Conservation (phyloP, 805 yeast genomes). For the Diddensiella caesifluorescens region DNA sequence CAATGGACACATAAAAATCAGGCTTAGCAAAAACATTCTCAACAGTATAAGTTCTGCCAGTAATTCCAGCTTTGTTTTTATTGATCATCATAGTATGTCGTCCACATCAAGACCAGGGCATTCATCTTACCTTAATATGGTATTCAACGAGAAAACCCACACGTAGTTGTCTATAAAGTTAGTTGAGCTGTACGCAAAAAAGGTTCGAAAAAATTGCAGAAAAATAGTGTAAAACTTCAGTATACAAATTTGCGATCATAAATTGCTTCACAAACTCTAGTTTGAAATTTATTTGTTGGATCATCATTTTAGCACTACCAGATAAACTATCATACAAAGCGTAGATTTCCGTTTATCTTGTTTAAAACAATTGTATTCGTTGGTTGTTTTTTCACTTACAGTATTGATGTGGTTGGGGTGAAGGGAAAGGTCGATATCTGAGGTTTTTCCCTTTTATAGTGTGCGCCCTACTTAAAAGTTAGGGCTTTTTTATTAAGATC, state of each 20-base stretch:
- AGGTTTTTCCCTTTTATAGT: no score
- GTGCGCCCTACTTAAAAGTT: no score
- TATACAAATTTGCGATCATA: slow-evolving; percentile 43
- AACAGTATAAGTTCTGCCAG: slow-evolving; percentile 87
- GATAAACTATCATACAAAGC: no score
- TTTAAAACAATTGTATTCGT: background rate
- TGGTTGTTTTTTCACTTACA: background rate
- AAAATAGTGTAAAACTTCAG: slow-evolving; percentile 13
- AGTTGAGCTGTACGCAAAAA: no score
- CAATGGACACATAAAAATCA: slow-evolving; percentile 27
- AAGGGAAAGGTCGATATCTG: no score
- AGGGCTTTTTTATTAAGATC: no score
- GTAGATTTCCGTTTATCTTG: slow-evolving; percentile 5
- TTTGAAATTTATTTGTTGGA: slow-evolving; percentile 46
- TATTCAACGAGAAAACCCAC: no score
- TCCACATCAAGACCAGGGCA: no score
- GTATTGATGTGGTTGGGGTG: no score
- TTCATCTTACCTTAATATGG: background rate
- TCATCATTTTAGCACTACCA: no score
- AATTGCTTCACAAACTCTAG: slow-evolving; percentile 60
- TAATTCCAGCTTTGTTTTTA: slow-evolving; percentile 98
- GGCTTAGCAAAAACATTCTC: slow-evolving; percentile 54
- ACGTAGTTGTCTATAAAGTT: no score
- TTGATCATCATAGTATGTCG: slow-evolving; percentile 37
- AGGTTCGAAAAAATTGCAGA: slow-evolving; percentile 4